Percentiles rank a stretch among this genome's conserved stretches.
Evolutionary conservation across 192 early-diverging fungal genomes (phyloP).

Genomic region (Backusella tarrabulga): DNA sequence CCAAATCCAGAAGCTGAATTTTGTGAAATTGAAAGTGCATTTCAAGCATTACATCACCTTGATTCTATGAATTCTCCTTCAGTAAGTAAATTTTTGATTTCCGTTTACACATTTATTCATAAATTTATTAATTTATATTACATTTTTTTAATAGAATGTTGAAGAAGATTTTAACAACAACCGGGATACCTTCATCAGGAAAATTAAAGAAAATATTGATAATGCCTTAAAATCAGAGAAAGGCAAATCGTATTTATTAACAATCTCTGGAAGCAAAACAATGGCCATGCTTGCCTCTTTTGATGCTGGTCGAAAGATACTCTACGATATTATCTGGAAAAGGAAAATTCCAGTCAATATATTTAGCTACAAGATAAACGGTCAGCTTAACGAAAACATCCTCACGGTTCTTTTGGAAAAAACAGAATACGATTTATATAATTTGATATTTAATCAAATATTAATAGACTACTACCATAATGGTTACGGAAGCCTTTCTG

Average conservation of each 20-base stretch:
- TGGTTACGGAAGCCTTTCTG: background rate
- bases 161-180: background rate
- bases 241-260: background rate
- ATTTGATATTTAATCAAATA: background rate
- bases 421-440: background rate
- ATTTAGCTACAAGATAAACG: background rate
- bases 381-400: background rate
- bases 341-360: background rate
- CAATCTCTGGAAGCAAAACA: conserved; percentile 1
- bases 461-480: background rate
- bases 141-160: background rate
- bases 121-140: no score
- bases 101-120: background rate
- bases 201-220: background rate
- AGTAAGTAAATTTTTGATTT: background rate
- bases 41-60: background rate
- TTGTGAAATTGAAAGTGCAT: background rate
- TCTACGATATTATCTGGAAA: background rate
- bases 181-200: background rate
- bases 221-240: background rate
- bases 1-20: background rate
- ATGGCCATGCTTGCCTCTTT: background rate
- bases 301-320: background rate
- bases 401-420: background rate
- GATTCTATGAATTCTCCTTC: background rate